Evolutionary conservation across 192 early-diverging fungal genomes (phyloP).

Genomic region (Coemansia brasiliensis): DNA sequence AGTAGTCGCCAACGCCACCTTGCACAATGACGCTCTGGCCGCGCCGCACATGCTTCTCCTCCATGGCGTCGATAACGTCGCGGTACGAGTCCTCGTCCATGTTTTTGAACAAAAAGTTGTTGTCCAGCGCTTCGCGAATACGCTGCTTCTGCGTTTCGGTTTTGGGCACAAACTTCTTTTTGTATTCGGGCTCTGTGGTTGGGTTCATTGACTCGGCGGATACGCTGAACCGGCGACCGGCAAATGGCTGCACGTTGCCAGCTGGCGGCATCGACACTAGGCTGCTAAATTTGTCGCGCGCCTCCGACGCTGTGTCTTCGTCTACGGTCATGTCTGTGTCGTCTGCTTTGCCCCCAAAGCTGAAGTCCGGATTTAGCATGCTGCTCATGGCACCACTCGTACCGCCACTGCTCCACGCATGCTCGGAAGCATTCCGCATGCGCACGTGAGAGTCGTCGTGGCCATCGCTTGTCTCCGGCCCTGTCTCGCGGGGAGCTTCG

Average conservation of each 20-base stretch:
- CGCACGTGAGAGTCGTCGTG: slow-evolving; percentile 44
- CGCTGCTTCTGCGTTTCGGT: slow-evolving; percentile 79
- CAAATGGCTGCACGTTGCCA: slow-evolving; percentile 69
- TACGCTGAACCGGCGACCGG: slow-evolving; percentile 90
- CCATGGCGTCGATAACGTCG: slow-evolving; percentile 96
- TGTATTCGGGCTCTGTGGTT: slow-evolving; percentile 70
- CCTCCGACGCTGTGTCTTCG: slow-evolving; percentile 61
- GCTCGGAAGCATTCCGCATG: slow-evolving; percentile 54
- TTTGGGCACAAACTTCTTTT: slow-evolving; percentile 87
- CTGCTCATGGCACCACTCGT: slow-evolving; percentile 18
- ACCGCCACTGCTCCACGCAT: slow-evolving; percentile 46
- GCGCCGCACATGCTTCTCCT: slow-evolving; percentile 73
- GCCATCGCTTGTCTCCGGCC: slow-evolving; percentile 34
- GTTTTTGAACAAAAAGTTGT: slow-evolving; percentile 91
- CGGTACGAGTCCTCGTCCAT: slow-evolving; percentile 94
- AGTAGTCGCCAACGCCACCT: slow-evolving; percentile 95
- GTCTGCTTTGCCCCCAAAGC: slow-evolving; percentile 57
- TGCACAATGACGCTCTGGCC: slow-evolving; percentile 86
- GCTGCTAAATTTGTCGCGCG: slow-evolving; percentile 60
- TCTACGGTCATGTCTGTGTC: slow-evolving; percentile 60
- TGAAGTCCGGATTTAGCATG: slow-evolving; percentile 51
- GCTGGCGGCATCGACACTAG: slow-evolving; percentile 57
- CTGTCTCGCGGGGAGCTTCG: slow-evolving; percentile 45
- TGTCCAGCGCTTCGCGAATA: slow-evolving; percentile 77
- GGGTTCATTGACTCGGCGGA: slow-evolving; percentile 97